Conservation (phyloP, 2,329 filamentous ascomycete genomes). For the Diaporthe citrichinensis region DNA sequence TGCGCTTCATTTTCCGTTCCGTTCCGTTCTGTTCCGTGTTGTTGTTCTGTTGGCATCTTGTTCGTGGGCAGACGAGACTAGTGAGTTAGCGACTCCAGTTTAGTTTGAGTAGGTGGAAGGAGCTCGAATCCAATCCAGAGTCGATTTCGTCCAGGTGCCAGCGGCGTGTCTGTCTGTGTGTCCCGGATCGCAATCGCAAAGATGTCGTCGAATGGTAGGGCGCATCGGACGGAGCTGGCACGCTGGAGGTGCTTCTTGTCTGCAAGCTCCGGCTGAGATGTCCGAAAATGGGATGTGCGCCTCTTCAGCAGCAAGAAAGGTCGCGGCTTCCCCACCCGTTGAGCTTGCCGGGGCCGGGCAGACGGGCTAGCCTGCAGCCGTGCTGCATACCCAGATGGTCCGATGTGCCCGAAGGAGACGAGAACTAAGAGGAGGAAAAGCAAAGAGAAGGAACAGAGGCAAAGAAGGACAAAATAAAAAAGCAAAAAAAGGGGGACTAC, state of each 20-base stretch:
- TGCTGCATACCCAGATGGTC: slow-evolving; percentile 22
- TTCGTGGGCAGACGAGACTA: background rate
- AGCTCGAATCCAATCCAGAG: background rate
- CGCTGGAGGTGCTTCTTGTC: background rate
- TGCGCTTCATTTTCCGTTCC: background rate
- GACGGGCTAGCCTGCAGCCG: background rate
- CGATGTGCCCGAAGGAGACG: slow-evolving; percentile 14
- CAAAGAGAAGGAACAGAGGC: background rate
- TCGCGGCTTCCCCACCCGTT: slow-evolving; percentile 14
- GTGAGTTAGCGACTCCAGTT: background rate
- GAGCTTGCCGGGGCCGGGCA: slow-evolving; percentile 13
- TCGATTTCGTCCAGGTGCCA: background rate
- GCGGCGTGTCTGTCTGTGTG: background rate
- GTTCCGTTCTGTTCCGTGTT: background rate
- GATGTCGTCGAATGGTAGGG: background rate
- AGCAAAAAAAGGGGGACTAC: slow-evolving; percentile 4
- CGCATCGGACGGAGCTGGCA: background rate
- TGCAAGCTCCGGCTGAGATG: slow-evolving; percentile 22
- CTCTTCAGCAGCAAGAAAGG: slow-evolving; percentile 20
- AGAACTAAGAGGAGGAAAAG: background rate
- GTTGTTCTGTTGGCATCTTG: background rate
- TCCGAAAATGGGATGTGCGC: slow-evolving; percentile 27
- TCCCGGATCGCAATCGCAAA: background rate
- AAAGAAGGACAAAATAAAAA: background rate
- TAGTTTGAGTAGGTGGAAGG: slow-evolving; percentile 4